phyloP scores from a whole-genome alignment of 1,284 basidiomycete species.

The Exobasidium cylindrosporum region DNA sequence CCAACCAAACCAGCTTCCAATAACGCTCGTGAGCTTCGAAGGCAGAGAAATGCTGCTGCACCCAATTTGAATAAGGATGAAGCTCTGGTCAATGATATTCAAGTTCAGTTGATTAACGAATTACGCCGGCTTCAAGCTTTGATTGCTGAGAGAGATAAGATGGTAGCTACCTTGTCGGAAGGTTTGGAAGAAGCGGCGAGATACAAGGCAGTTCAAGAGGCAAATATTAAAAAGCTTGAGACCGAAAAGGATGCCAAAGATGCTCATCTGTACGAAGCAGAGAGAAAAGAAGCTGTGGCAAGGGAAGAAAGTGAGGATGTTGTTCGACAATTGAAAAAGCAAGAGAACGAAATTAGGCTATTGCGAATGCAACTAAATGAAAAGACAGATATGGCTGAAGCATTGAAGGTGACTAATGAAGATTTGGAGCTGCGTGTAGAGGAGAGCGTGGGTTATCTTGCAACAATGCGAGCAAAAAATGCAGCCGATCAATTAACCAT shows the following conservation, averaged over 20 bases:
- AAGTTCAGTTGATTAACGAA: conserved; percentile 41
- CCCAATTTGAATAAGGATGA: conserved; percentile 38
- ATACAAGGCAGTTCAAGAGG: conserved; percentile 55
- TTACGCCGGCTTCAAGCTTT: conserved; percentile 39
- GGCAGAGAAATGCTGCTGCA: conserved; percentile 31
- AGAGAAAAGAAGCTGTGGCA: not conserved
- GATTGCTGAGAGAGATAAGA: conserved; percentile 39
- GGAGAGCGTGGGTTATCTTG: not conserved
- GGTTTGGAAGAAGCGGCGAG: conserved; percentile 87
- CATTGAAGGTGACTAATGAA: conserved; percentile 19
- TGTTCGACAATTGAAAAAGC: conserved; percentile 1
- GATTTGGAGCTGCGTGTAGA: conserved; percentile 43
- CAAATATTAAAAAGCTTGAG: not conserved
- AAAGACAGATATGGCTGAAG: conserved; percentile 27
- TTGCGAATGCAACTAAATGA: conserved; percentile 39
- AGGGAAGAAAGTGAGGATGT: conserved; percentile 2
- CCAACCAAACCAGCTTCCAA: not conserved
- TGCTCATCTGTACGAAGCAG: conserved; percentile 8
- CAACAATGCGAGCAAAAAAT: conserved; percentile 3
- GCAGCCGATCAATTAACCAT: conserved; percentile 16
- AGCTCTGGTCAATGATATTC: conserved; percentile 44
- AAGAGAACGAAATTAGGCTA: conserved; percentile 34
- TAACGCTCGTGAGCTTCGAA: not conserved
- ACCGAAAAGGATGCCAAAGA: conserved; percentile 24
- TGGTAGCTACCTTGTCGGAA: conserved; percentile 14